phyloP scores from a whole-genome alignment of 2,329 filamentous ascomycete genomes.

The Alternaria conjuncta region DNA sequence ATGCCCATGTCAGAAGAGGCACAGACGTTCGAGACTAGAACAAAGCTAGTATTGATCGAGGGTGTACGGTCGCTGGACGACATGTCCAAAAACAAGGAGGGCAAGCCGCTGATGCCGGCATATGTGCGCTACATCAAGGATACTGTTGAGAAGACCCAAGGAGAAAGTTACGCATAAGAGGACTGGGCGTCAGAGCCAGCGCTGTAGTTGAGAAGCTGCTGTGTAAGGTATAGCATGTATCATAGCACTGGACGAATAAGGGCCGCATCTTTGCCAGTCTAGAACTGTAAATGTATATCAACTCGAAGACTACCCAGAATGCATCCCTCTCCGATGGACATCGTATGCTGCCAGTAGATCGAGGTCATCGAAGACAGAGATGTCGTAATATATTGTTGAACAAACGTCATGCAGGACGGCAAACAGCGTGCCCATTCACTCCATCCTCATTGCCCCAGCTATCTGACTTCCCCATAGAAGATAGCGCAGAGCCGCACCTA shows the following conservation, averaged over 20 bases:
- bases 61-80: conserved; percentile 7
- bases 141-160: neutral
- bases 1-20: conserved; percentile 40
- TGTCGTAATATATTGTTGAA: neutral
- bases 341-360: neutral
- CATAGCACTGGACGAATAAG: neutral
- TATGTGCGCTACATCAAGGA: conserved; percentile 5
- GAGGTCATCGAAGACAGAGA: neutral
- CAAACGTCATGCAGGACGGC: neutral
- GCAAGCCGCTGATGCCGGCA: neutral
- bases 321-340: neutral
- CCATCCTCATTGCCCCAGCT: neutral
- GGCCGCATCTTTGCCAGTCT: neutral
- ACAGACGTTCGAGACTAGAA: conserved; percentile 17
- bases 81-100: conserved; percentile 6
- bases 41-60: conserved; percentile 12
- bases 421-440: neutral
- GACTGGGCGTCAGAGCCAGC: neutral
- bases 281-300: neutral
- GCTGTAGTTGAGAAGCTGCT: neutral
- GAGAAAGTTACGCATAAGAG: neutral
- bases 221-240: neutral
- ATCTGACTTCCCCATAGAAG: no score
- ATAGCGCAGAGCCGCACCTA: conserved; percentile 4
- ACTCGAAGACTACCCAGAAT: neutral